Conservation (phyloP, 2,329 filamentous ascomycete genomes). For the Coniochaeta sp. region DNA sequence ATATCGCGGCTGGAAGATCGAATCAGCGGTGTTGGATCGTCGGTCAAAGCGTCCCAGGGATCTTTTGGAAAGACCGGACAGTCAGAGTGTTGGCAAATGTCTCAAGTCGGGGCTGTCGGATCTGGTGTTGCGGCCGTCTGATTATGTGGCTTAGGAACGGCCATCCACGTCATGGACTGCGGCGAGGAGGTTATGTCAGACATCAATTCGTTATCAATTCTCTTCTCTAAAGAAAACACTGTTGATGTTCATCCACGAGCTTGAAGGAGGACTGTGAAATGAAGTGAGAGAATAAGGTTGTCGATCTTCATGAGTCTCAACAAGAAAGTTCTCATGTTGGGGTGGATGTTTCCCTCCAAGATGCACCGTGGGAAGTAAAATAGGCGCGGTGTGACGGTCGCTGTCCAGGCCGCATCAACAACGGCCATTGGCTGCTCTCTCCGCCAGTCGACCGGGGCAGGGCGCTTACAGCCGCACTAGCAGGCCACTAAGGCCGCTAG, state of each 20-base stretch:
- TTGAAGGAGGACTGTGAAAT: too few species aligned
- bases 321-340: too few species aligned
- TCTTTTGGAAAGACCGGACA: neutral
- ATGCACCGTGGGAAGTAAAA: neutral
- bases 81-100: neutral
- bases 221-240: too few species aligned
- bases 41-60: neutral
- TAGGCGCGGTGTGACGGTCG: constrained; percentile 4
- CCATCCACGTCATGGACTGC: neutral
- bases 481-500: neutral
- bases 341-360: too few species aligned
- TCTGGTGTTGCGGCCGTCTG: neutral
- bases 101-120: neutral
- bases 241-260: too few species aligned
- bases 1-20: neutral
- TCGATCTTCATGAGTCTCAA: neutral
- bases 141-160: neutral
- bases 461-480: constrained; percentile 1
- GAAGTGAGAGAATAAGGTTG: too few species aligned
- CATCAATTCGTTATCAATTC: too few species aligned
- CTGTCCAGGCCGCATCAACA: neutral
- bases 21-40: neutral
- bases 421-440: neutral
- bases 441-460: neutral
- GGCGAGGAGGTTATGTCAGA: too few species aligned